Percentiles rank a stretch among this genome's conserved stretches.
phyloP scores from a whole-genome alignment of 805 yeast species.

The Metschnikowia shivogae region DNA sequence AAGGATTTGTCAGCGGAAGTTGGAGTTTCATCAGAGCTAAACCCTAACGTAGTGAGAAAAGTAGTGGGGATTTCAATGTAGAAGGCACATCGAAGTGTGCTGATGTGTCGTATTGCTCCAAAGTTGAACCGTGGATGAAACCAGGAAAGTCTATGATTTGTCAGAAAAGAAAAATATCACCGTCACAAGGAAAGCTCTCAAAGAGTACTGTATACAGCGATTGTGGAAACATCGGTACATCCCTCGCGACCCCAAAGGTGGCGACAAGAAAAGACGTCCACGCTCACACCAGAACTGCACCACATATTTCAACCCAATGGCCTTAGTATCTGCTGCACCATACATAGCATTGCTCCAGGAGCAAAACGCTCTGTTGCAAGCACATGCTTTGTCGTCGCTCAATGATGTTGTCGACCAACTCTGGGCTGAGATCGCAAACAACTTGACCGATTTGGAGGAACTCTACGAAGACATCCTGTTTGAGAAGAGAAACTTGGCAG shows the following conservation, averaged over 20 bases:
- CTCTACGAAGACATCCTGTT: constrained; percentile 81
- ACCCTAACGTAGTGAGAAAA: too few species aligned
- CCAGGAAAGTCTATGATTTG: too few species aligned
- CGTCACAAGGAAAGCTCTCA: too few species aligned
- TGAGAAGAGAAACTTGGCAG: constrained; percentile 77
- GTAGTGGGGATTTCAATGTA: too few species aligned
- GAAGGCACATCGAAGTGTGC: too few species aligned
- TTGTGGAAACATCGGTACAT: constrained; percentile 1
- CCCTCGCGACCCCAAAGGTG: constrained; percentile 5
- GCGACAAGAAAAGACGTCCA: constrained; percentile 5
- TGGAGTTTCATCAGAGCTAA: too few species aligned
- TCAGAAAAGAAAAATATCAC: too few species aligned
- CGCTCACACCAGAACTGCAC: constrained; percentile 1
- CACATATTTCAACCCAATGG: constrained; percentile 30
- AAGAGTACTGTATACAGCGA: too few species aligned
- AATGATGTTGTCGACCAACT: constrained; percentile 81
- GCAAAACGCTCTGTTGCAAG: constrained; percentile 68
- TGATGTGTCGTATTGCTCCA: too few species aligned
- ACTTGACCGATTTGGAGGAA: constrained; percentile 82
- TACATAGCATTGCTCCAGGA: constrained; percentile 86
- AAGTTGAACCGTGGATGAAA: too few species aligned
- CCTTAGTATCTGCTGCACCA: constrained; percentile 84
- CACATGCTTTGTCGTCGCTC: constrained; percentile 79
- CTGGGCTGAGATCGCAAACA: constrained; percentile 97
- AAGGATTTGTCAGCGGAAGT: too few species aligned